phyloP scores from a whole-genome alignment of 371 early-diverging fungal genomes.

The Haplosporangium sp. region DNA sequence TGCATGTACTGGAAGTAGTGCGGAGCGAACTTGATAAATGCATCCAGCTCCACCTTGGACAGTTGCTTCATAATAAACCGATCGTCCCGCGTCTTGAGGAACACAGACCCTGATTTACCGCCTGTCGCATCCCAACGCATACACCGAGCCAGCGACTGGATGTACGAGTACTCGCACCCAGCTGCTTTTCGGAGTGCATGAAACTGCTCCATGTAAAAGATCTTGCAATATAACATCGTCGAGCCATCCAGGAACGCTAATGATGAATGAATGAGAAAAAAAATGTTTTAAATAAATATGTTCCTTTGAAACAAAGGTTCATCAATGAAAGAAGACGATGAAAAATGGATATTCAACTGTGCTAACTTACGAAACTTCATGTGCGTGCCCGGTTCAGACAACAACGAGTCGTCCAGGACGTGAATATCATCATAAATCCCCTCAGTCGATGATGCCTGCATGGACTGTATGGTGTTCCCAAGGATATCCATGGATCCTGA shows the following conservation, averaged over 20 bases:
- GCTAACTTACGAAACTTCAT: constrained; percentile 72
- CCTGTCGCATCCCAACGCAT: constrained; percentile 85
- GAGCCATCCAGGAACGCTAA: constrained; percentile 81
- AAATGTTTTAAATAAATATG: neutral
- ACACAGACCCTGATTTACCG: constrained; percentile 92
- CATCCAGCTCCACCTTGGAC: constrained; percentile 86
- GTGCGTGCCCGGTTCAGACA: constrained; percentile 75
- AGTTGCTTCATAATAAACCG: constrained; percentile 94
- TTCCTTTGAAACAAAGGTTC: neutral
- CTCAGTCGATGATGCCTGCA: constrained; percentile 17
- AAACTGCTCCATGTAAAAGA: constrained; percentile 94
- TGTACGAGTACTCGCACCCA: constrained; percentile 84
- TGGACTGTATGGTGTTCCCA: constrained; percentile 4
- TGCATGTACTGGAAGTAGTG: constrained; percentile 92
- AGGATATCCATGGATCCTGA: constrained; percentile 18
- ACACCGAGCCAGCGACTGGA: constrained; percentile 89
- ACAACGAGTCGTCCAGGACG: constrained; percentile 70
- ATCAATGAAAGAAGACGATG: neutral
- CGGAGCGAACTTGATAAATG: constrained; percentile 91
- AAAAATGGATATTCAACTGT: neutral
- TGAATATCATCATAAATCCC: constrained; percentile 55
- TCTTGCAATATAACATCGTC: constrained; percentile 84
- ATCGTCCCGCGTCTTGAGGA: constrained; percentile 93
- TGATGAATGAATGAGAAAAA: neutral
- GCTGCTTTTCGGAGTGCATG: constrained; percentile 87